Evolutionary conservation across 1,284 basidiomycete species (phyloP).

Genomic region (Testicularia cyperi): DNA sequence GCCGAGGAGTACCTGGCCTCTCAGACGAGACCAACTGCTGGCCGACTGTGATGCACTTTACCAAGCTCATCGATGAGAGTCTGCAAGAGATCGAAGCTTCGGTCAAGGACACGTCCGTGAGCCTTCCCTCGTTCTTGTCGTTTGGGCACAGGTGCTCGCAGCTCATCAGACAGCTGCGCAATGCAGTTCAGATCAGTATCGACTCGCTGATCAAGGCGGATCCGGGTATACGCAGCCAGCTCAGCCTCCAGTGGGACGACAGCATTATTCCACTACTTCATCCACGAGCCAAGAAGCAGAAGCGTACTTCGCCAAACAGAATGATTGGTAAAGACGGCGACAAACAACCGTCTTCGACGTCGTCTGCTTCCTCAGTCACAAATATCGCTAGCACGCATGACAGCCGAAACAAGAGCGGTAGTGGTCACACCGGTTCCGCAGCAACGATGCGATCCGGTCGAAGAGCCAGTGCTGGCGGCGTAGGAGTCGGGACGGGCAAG

Average conservation of each 20-base stretch:
- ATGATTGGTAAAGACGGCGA: too few species aligned
- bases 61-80: conserved; percentile 22
- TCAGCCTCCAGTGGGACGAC: conserved; percentile 12
- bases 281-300: conserved; percentile 13
- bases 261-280: conserved; percentile 21
- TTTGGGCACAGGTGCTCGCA: conserved; percentile 24
- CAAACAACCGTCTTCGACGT: too few species aligned
- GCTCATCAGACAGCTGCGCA: conserved; percentile 18
- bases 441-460: too few species aligned
- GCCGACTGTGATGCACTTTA: conserved; percentile 27
- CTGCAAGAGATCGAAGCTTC: conserved; percentile 17
- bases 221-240: conserved; percentile 1
- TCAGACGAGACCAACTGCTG: conserved; percentile 21
- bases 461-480: too few species aligned
- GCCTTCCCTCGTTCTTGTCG: conserved; percentile 11
- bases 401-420: not conserved
- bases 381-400: too few species aligned
- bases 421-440: too few species aligned
- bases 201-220: conserved; percentile 20
- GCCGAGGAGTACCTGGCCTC: conserved; percentile 22
- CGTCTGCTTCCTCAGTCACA: too few species aligned
- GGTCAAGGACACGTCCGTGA: conserved; percentile 4
- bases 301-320: too few species aligned
- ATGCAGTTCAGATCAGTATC: conserved; percentile 18
- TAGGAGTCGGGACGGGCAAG: too few species aligned